These are phyloP conservation scores for Phylloporus rhodoxanthus DNA, from an alignment of 768 basidiomycete species.

Conservation along the genomic window DNA sequence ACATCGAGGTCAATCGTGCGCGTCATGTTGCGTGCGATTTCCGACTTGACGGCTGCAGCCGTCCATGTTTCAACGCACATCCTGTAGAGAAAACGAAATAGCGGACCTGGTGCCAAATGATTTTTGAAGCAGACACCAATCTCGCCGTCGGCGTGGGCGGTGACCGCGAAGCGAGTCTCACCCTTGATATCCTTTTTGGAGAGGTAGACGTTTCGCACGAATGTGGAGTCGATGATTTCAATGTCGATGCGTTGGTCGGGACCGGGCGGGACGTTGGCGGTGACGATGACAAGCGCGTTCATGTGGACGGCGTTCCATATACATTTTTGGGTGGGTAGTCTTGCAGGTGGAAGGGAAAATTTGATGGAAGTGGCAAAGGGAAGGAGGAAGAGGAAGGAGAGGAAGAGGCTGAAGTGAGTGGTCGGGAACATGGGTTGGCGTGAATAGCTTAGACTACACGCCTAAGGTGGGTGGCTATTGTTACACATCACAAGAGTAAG, in stretches of 20 bases:
- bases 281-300: slow-evolving; percentile 89
- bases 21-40: slow-evolving; percentile 44
- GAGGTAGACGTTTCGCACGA: slow-evolving; percentile 83
- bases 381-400: slow-evolving; percentile 26
- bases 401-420: background rate
- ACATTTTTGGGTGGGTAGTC: slow-evolving; percentile 76
- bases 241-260: slow-evolving; percentile 81
- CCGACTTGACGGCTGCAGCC: slow-evolving; percentile 39
- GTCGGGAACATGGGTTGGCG: background rate
- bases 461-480: too few species aligned
- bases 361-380: slow-evolving; percentile 61
- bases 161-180: slow-evolving; percentile 90
- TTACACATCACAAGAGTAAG: too few species aligned
- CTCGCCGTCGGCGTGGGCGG: slow-evolving; percentile 88
- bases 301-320: slow-evolving; percentile 92
- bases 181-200: slow-evolving; percentile 83
- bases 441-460: too few species aligned
- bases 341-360: slow-evolving; percentile 67
- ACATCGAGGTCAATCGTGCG: slow-evolving; percentile 89
- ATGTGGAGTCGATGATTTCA: slow-evolving; percentile 86
- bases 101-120: slow-evolving; percentile 58
- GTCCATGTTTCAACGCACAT: background rate
- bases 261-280: slow-evolving; percentile 82
- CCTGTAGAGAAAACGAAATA: background rate
- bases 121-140: slow-evolving; percentile 96